A percentile compares a stretch with the other conserved stretches of the same genome.
Conservation (phyloP, 768 basidiomycete genomes). For the Pleurotus eryngii region DNA sequence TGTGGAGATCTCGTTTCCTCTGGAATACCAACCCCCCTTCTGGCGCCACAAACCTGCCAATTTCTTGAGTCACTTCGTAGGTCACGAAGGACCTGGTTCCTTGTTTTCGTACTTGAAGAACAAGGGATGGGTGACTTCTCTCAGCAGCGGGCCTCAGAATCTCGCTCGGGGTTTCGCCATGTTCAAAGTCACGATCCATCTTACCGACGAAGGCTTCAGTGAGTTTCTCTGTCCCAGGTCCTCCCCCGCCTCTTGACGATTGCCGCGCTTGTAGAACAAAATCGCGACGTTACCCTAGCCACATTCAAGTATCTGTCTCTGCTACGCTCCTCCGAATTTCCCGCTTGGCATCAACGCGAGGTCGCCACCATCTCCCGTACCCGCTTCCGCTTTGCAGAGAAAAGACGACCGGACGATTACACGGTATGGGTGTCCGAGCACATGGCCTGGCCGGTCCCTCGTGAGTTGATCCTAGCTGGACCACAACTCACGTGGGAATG, state of each 20-base stretch:
- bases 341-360: conserved; percentile 74
- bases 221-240: conserved; percentile 25
- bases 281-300: conserved; percentile 65
- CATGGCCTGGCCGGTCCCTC: conserved; percentile 80
- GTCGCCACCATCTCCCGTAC: conserved; percentile 65
- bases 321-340: conserved; percentile 57
- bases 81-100: conserved; percentile 93
- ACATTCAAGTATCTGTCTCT: conserved; percentile 79
- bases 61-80: conserved; percentile 79
- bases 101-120: conserved; percentile 86
- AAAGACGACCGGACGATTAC: conserved; percentile 75
- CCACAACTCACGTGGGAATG: conserved; percentile 74
- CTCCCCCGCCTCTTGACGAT: not conserved
- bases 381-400: conserved; percentile 86
- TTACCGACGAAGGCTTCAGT: conserved; percentile 89
- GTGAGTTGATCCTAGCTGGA: conserved; percentile 69
- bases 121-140: conserved; percentile 79
- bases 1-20: conserved; percentile 77
- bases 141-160: conserved; percentile 67
- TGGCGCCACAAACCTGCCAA: conserved; percentile 78
- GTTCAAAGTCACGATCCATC: conserved; percentile 77
- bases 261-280: conserved; percentile 51
- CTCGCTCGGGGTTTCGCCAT: conserved; percentile 83
- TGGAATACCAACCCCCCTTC: conserved; percentile 67
- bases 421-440: conserved; percentile 71